phyloP scores from a whole-genome alignment of 2,329 filamentous ascomycete species.

The Lachnellula willkommii region DNA sequence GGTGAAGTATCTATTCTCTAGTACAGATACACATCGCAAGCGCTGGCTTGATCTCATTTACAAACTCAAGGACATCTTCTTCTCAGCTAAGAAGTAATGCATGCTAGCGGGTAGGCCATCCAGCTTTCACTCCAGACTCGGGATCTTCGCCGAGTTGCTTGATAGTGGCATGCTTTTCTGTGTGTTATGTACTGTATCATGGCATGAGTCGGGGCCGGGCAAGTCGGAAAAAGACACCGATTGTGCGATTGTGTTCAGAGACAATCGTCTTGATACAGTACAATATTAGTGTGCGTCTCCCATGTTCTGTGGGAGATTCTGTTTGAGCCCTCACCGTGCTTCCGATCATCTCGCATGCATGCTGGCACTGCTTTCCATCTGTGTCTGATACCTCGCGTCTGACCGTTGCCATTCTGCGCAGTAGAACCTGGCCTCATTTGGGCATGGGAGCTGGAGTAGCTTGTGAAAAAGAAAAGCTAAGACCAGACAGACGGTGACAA shows the following conservation, averaged over 20 bases:
- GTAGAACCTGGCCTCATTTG: too few relatives aligned
- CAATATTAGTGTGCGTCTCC: neutral
- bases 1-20: neutral
- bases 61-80: constrained; percentile 9
- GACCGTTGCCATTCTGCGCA: too few relatives aligned
- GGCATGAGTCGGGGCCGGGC: neutral
- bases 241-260: neutral
- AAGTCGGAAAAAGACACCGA: neutral
- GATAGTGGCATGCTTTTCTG: neutral
- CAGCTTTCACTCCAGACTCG: constrained; percentile 5
- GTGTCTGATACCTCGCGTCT: too few relatives aligned
- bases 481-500: neutral
- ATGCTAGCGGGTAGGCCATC: constrained; percentile 2
- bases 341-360: too few relatives aligned
- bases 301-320: neutral
- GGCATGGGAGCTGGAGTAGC: too few relatives aligned
- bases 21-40: neutral
- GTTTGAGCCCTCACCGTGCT: neutral
- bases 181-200: neutral
- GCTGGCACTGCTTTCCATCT: too few relatives aligned
- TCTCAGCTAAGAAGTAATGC: constrained; percentile 12
- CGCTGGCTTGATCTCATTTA: neutral
- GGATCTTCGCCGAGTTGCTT: constrained; percentile 1
- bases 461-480: neutral
- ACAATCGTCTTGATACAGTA: neutral